Evolutionary conservation across 108 stramenopile genomes (phyloP).

Genomic region (Cylindrotheca closterium): DNA sequence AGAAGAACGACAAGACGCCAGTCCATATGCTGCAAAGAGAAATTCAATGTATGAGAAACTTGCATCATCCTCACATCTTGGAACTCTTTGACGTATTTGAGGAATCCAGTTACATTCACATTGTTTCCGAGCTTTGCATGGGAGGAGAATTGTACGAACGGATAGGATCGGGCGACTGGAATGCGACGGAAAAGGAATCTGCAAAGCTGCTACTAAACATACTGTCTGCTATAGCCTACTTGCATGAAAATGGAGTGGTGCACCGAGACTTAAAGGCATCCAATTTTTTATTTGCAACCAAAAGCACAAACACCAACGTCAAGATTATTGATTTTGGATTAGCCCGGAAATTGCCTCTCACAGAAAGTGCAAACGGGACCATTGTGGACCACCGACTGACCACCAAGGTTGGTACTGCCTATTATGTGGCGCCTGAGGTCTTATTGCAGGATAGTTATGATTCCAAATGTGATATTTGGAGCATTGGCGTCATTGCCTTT

Average conservation of each 20-base stretch:
- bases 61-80: conserved; percentile 76
- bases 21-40: conserved; percentile 29
- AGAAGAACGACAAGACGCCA: conserved; percentile 30
- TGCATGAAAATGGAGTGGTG: conserved; percentile 64
- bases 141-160: conserved; percentile 85
- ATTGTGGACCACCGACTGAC: conserved; percentile 27
- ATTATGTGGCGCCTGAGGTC: conserved; percentile 80
- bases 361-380: conserved; percentile 25
- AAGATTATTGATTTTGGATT: conserved; percentile 92
- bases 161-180: conserved; percentile 36
- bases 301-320: conserved; percentile 29
- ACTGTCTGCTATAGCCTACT: conserved; percentile 61
- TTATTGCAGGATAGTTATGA: conserved; percentile 42
- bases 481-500: conserved; percentile 86
- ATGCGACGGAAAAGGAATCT: conserved; percentile 58
- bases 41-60: conserved; percentile 42
- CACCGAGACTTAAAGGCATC: conserved; percentile 68
- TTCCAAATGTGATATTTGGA: conserved; percentile 84
- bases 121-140: conserved; percentile 80
- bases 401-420: conserved; percentile 64
- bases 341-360: conserved; percentile 21
- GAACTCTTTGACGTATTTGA: conserved; percentile 74
- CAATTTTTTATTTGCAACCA: conserved; percentile 55
- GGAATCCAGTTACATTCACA: conserved; percentile 56
- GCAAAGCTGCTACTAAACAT: conserved; percentile 53